These are phyloP conservation scores for Fusarium sp. DNA, from an alignment of 2,329 filamentous ascomycete species.

Conservation along the genomic window DNA sequence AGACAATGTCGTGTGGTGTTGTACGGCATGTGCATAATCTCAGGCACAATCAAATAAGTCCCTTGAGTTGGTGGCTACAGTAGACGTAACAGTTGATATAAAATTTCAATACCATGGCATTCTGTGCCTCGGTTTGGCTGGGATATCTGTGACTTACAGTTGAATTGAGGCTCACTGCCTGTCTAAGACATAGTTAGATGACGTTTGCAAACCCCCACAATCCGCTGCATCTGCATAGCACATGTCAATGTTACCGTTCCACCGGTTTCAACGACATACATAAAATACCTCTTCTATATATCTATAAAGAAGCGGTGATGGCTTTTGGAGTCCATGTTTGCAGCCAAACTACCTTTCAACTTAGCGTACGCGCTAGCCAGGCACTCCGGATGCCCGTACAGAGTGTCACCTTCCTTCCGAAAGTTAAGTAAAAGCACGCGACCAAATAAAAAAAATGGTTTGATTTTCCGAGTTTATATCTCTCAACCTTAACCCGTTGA, in stretches of 20 bases:
- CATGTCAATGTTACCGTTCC: constrained; percentile 11
- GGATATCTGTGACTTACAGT: background rate
- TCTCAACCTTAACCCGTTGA: background rate
- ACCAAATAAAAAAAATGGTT: constrained; percentile 16
- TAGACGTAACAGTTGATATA: too few species aligned
- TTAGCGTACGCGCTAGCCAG: constrained; percentile 23
- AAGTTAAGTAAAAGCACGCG: constrained; percentile 34
- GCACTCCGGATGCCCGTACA: constrained; percentile 25
- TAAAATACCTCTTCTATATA: background rate
- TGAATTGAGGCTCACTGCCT: background rate
- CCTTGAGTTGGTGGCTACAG: too few species aligned
- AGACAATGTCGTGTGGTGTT: constrained; percentile 5
- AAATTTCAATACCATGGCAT: too few species aligned
- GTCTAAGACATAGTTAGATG: constrained; percentile 3
- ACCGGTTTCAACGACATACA: background rate
- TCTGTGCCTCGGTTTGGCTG: too few species aligned
- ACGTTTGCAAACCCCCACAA: constrained; percentile 6
- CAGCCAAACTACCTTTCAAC: background rate
- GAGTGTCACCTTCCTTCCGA: constrained; percentile 19
- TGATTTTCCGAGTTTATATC: constrained; percentile 3
- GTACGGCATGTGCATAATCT: constrained; percentile 14
- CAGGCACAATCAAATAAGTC: background rate
- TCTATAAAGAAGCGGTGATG: background rate
- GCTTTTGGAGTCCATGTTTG: background rate
- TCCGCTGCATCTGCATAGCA: background rate